Evolutionary conservation across 805 yeast species (phyloP).

Genomic region (Priceomyces melissophilus): DNA sequence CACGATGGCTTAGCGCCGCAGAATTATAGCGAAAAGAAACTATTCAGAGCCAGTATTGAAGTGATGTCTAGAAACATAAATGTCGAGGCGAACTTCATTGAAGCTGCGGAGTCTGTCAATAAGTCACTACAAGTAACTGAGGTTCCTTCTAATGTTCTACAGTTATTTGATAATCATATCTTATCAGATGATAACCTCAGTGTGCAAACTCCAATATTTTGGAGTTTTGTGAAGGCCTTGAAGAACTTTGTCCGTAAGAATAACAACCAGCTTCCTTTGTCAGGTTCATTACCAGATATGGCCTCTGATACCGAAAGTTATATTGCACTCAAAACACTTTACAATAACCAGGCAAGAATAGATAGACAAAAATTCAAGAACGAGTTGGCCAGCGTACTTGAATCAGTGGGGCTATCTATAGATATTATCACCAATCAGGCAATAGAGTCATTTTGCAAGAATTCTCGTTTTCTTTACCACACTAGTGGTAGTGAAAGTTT

Average conservation of each 20-base stretch:
- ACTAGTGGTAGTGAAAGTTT: constrained; percentile 41
- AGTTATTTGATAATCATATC: constrained; percentile 21
- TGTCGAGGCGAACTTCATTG: constrained; percentile 46
- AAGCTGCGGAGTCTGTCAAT: constrained; percentile 33
- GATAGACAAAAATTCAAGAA: constrained; percentile 46
- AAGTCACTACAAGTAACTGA: constrained; percentile 35
- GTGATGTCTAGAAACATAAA: constrained; percentile 44
- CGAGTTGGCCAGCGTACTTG: constrained; percentile 26
- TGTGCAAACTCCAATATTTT: constrained; percentile 41
- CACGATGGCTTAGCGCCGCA: constrained; percentile 30
- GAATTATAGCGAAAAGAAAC: constrained; percentile 38
- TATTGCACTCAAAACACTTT: constrained; percentile 54
- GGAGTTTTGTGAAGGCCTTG: constrained; percentile 61
- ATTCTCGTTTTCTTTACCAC: constrained; percentile 51
- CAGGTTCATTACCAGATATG: constrained; percentile 86
- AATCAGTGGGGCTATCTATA: constrained; percentile 21
- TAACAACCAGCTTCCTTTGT: constrained; percentile 54
- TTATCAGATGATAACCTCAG: constrained; percentile 13
- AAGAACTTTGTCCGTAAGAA: constrained; percentile 40
- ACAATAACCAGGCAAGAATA: constrained; percentile 47
- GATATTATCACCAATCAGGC: constrained; percentile 31
- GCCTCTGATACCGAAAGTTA: constrained; percentile 68
- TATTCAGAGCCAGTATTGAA: constrained; percentile 35
- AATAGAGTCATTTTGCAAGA: constrained; percentile 56
- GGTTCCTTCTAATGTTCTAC: constrained; percentile 26